These are phyloP conservation scores for Wakefieldia striispora DNA, from an alignment of 768 basidiomycete species.

Conservation along the genomic window DNA sequence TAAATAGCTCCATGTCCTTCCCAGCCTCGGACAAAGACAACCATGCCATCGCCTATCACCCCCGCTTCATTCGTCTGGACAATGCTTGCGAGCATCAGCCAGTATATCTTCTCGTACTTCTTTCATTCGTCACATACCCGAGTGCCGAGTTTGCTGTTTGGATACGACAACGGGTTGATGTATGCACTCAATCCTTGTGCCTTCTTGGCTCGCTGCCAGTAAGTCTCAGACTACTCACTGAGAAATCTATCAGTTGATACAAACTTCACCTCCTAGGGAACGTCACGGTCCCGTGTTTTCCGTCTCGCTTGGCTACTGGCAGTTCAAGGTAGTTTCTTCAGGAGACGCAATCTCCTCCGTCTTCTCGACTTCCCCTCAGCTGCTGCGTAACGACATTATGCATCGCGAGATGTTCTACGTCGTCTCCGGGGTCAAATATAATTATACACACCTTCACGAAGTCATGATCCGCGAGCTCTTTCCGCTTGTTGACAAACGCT, in stretches of 20 bases:
- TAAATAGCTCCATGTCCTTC: neutral
- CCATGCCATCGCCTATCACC: slow-evolving; percentile 1
- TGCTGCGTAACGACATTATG: slow-evolving; percentile 12
- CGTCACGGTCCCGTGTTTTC: slow-evolving; percentile 14
- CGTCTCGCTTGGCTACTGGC: slow-evolving; percentile 18
- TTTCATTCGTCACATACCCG: neutral
- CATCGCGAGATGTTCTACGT: slow-evolving; percentile 10
- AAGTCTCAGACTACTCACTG: slow-evolving; percentile 1
- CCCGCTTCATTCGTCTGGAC: neutral
- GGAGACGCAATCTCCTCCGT: slow-evolving; percentile 11
- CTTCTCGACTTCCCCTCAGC: neutral
- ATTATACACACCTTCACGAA: slow-evolving; percentile 7
- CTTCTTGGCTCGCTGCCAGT: slow-evolving; percentile 23
- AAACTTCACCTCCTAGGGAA: slow-evolving; percentile 5
- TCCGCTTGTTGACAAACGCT: slow-evolving; percentile 19
- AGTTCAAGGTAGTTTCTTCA: slow-evolving; percentile 15
- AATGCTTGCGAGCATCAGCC: neutral
- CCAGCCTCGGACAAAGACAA: neutral
- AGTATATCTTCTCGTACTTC: neutral
- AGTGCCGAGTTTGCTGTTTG: slow-evolving; percentile 11
- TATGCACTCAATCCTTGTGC: slow-evolving; percentile 13
- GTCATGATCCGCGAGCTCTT: slow-evolving; percentile 21
- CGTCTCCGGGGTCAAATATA: slow-evolving; percentile 11
- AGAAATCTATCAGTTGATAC: neutral
- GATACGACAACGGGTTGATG: slow-evolving; percentile 16